These are phyloP conservation scores for Boletus hoseneyae DNA, from an alignment of 1,284 basidiomycete genomes.

Conservation along the genomic window DNA sequence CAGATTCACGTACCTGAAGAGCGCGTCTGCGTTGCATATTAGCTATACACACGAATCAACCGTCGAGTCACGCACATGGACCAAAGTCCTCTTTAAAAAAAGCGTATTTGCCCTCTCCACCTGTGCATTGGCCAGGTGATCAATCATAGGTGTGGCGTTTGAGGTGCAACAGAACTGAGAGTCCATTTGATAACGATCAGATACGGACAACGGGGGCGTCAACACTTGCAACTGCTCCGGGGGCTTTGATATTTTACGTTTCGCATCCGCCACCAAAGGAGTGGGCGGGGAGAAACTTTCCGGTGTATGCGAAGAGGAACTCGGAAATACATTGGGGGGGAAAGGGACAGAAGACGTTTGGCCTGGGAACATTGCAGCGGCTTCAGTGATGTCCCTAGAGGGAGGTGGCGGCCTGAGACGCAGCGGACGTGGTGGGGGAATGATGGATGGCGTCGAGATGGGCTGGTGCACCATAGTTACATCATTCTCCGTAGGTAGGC, in stretches of 20 bases:
- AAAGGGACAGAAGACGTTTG: not conserved
- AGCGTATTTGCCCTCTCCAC: not conserved
- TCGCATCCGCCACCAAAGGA: not conserved
- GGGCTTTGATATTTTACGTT: not conserved
- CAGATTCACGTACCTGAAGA: not conserved
- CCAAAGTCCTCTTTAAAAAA: not conserved
- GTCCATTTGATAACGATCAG: not conserved
- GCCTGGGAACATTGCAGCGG: not conserved
- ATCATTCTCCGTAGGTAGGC: conserved; percentile 8
- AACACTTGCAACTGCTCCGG: conserved; percentile 32
- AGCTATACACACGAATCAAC: conserved; percentile 3
- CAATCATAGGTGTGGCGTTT: not conserved
- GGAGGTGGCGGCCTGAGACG: conserved; percentile 24
- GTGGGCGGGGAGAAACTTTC: not conserved
- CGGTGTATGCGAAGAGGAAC: not conserved
- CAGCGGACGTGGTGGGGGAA: conserved; percentile 38
- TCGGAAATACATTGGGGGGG: not conserved
- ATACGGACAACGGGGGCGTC: conserved; percentile 20
- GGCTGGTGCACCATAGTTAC: not conserved
- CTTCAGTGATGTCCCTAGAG: conserved; percentile 4
- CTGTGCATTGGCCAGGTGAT: not conserved
- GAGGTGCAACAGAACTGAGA: not conserved
- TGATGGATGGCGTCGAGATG: not conserved
- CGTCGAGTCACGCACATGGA: conserved; percentile 1
- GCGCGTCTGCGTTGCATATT: conserved; percentile 3